Evolutionary conservation across 306 rosid genomes (phyloP).

Genomic region (Prunus mume): DNA sequence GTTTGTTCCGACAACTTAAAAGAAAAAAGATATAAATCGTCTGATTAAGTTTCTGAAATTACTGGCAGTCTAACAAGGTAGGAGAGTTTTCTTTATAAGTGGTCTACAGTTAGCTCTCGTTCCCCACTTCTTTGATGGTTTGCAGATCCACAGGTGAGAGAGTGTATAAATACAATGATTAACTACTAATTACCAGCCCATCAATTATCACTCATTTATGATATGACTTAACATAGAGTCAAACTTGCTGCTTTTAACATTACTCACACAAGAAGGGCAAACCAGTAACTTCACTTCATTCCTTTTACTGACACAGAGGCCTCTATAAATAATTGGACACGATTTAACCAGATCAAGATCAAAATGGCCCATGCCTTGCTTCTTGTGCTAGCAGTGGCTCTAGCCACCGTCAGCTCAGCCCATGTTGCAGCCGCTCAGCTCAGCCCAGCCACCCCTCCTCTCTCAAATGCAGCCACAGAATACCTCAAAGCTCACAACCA

Average conservation of each 20-base stretch:
- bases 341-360: background rate
- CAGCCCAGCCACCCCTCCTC: background rate
- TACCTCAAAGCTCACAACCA: constrained; percentile 67
- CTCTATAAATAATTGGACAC: background rate
- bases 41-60: background rate
- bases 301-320: background rate
- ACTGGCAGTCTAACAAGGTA: background rate
- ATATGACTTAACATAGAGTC: background rate
- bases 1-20: background rate
- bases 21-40: too few species aligned
- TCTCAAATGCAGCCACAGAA: constrained; percentile 37
- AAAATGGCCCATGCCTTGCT: background rate
- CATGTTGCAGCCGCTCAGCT: background rate
- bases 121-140: background rate
- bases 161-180: background rate
- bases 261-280: background rate
- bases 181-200: background rate
- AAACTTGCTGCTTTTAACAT: background rate
- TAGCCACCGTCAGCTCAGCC: background rate
- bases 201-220: background rate
- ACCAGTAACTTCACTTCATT: background rate
- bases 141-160: background rate
- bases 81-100: background rate
- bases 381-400: background rate
- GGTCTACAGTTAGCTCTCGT: background rate